Percentiles rank a stretch among this genome's conserved stretches.
Conservation (phyloP, 1,284 basidiomycete genomes). For the Pholiota adiposa region DNA sequence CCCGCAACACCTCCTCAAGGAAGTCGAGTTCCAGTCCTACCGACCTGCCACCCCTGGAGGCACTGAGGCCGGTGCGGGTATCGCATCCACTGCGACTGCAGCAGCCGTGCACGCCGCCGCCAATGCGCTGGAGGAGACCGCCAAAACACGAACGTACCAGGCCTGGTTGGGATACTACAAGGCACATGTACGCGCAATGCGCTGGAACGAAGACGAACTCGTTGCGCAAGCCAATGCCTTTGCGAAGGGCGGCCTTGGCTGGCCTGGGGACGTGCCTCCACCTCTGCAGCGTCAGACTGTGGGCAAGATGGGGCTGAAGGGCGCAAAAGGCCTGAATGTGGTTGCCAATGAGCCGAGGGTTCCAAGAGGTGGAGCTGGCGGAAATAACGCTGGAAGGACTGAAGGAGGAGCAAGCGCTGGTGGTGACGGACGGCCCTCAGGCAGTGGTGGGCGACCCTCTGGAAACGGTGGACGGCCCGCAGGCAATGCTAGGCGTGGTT, state of each 20-base stretch:
- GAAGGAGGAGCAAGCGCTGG: not conserved
- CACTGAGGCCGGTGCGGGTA: conserved; percentile 2
- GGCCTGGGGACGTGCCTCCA: conserved; percentile 38
- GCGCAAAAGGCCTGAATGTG: conserved; percentile 40
- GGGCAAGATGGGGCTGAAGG: conserved; percentile 65
- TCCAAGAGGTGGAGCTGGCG: not conserved
- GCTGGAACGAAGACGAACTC: conserved; percentile 47
- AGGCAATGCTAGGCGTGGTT: not conserved
- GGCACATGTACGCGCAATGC: conserved; percentile 40
- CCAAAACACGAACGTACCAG: conserved; percentile 56
- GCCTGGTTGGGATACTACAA: conserved; percentile 69
- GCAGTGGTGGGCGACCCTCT: not conserved
- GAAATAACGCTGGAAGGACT: not conserved
- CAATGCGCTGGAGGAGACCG: conserved; percentile 34
- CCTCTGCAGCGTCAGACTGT: conserved; percentile 39
- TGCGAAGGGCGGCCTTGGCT: not conserved
- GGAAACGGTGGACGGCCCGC: not conserved
- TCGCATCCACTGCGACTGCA: not conserved
- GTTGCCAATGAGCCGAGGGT: conserved; percentile 5
- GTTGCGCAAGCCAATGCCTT: conserved; percentile 42
- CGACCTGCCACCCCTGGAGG: conserved; percentile 10
- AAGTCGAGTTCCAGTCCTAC: conserved; percentile 42
- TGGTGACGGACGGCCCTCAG: not conserved
- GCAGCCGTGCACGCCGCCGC: conserved; percentile 24
- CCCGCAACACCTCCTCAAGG: conserved; percentile 33